Evolutionary conservation across 306 rosid genomes (phyloP), one percentile per base, ranked within the genome.

Genomic region (Macrotyloma uniflorum): DNA sequence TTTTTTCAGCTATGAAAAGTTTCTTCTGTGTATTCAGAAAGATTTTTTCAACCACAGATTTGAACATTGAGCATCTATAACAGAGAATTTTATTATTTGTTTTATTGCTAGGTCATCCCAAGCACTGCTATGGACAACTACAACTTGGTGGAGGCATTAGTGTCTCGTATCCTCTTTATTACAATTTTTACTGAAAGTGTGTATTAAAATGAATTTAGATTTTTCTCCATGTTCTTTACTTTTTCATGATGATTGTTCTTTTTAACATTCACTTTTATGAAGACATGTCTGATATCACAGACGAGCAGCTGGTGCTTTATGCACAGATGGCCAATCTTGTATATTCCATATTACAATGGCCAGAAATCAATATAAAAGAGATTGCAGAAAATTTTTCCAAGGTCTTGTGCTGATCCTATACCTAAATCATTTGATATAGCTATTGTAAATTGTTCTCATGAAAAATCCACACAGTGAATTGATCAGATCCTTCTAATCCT

Each of bases 311-410:
- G 77, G 86, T 92, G 83, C 82, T 92, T 76, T 94, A 90, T 55
- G 97, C 95, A 65, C 98, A 92, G 85, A 95, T 92, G 97, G 98
- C 93, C 72, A 95, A 90, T 86, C 95, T 95, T 79, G 98, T 95
- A 77, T 83, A 86, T 69, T 66, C 76, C 53, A 92, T 92, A 79
- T 86, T 95, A 49, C 91, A 88, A 47, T 85, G 89, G 95, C 89
- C 98, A 15, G 93, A 86, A 65, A 75, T 88, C 83, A 81, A 87
- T 80, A 86, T 91, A 45, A 92, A 89, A 83, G 96, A 91, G 87
- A 91, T 88, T 65, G 90, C 98, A 11, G 93, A 85, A 69, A 83
- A 72, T 67, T 95, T 95, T 80, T 91, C 98, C 58, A 92, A 88
- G 97, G 98, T 95, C 51, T 74, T 58, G 10, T 38, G 30, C 66